Evolutionary conservation across 1,139 yeast species (phyloP).

Genomic region (Pichia sp.): DNA sequence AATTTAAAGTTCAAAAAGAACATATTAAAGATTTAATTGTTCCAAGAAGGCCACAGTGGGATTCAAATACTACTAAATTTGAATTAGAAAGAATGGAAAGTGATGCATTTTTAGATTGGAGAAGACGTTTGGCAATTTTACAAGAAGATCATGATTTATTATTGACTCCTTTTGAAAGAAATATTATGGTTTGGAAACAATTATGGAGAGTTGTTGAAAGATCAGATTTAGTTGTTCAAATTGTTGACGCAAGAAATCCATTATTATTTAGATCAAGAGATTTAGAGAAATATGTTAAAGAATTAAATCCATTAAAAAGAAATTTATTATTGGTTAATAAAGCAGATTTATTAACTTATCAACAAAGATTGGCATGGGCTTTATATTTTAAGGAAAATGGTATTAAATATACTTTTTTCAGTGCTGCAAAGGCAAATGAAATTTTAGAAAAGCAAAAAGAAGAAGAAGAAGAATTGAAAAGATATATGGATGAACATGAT

Average conservation of each 20-base stretch:
- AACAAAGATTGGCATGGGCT: slow-evolving; percentile 84
- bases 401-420: slow-evolving; percentile 87
- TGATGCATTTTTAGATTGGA: slow-evolving; percentile 88
- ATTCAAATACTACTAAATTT: slow-evolving; percentile 56
- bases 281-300: slow-evolving; percentile 76
- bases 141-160: slow-evolving; percentile 79
- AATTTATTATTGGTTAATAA: slow-evolving; percentile 85
- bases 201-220: slow-evolving; percentile 97
- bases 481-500: slow-evolving; percentile 23
- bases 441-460: slow-evolving; percentile 54
- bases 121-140: slow-evolving; percentile 77
- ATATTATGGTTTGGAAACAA: slow-evolving; percentile 97
- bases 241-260: slow-evolving; percentile 97
- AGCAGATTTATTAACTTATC: slow-evolving; percentile 76
- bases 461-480: slow-evolving; percentile 28
- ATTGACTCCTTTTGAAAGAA: slow-evolving; percentile 95
- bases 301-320: slow-evolving; percentile 60
- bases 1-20: slow-evolving; percentile 61
- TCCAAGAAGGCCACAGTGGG: slow-evolving; percentile 93
- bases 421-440: slow-evolving; percentile 81
- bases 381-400: slow-evolving; percentile 59
- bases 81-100: slow-evolving; percentile 86
- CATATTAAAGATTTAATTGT: slow-evolving; percentile 81
- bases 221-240: slow-evolving; percentile 89
- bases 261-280: slow-evolving; percentile 83